phyloP scores from a whole-genome alignment of 2,329 filamentous ascomycete genomes.

The Apiospora malaysiana region DNA sequence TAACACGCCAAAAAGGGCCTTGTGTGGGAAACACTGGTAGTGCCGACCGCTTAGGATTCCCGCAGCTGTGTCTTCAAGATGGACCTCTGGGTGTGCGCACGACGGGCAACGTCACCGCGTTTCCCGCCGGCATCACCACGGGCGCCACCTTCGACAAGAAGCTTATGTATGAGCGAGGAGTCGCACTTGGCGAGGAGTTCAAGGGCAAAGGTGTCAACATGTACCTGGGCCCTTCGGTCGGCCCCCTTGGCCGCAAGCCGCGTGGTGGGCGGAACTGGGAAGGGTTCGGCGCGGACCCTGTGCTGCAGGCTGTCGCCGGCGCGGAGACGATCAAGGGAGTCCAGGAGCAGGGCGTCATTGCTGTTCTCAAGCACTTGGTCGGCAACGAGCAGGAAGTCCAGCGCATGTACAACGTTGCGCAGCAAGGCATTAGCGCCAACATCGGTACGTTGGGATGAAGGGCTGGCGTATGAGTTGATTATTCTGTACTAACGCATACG shows the following conservation, averaged over 20 bases:
- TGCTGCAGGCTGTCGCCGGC: conserved; percentile 61
- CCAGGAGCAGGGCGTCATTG: conserved; percentile 61
- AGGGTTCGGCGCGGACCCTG: conserved; percentile 73
- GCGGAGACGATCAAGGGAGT: conserved; percentile 61
- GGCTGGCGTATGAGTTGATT: too few species aligned
- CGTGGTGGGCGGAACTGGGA: conserved; percentile 79
- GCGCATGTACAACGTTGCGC: conserved; percentile 60
- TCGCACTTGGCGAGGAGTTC: conserved; percentile 73
- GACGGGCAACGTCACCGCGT: conserved; percentile 77
- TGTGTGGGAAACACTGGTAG: conserved; percentile 82
- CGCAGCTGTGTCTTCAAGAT: conserved; percentile 75
- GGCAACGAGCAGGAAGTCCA: conserved; percentile 59
- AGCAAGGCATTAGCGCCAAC: conserved; percentile 66
- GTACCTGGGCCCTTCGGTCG: conserved; percentile 73
- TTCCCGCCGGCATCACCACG: conserved; percentile 78
- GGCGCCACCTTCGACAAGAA: conserved; percentile 78
- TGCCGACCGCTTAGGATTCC: conserved; percentile 72
- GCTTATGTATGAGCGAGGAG: conserved; percentile 70
- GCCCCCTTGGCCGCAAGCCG: conserved; percentile 74
- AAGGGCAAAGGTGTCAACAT: conserved; percentile 76
- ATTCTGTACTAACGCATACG: conserved; percentile 21
- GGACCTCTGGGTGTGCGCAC: conserved; percentile 73
- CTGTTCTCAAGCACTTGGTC: conserved; percentile 63
- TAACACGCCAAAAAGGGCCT: conserved; percentile 44
- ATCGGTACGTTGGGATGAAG: conserved; percentile 56